phyloP scores from a whole-genome alignment of 2,329 filamentous ascomycete species.

The Claviceps pazoutovae region DNA sequence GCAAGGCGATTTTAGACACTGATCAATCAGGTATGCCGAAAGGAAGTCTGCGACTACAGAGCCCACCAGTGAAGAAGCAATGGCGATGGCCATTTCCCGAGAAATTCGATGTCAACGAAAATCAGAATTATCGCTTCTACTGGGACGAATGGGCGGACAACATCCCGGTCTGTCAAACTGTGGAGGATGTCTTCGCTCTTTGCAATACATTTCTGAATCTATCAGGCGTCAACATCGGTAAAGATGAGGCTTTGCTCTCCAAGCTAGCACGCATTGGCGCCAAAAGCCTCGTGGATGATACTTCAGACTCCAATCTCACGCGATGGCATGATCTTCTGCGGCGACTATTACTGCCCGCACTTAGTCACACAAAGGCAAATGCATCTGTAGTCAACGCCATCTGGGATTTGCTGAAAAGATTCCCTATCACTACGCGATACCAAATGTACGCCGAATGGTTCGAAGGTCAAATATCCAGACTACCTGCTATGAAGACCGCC shows the following conservation, averaged over 20 bases:
- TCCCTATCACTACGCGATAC: conserved; percentile 64
- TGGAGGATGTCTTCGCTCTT: conserved; percentile 81
- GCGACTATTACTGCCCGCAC: conserved; percentile 70
- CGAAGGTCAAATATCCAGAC: conserved; percentile 59
- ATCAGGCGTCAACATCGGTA: conserved; percentile 79
- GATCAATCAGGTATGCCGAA: conserved; percentile 58
- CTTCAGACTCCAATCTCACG: conserved; percentile 52
- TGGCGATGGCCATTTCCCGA: conserved; percentile 79
- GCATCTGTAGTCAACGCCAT: conserved; percentile 74
- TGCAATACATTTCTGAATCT: conserved; percentile 74
- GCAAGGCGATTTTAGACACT: conserved; percentile 30
- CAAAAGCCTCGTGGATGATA: conserved; percentile 57
- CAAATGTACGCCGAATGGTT: conserved; percentile 92
- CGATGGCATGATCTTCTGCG: conserved; percentile 80
- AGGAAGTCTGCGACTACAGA: conserved; percentile 49
- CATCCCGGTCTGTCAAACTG: conserved; percentile 74
- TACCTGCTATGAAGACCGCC: conserved; percentile 63
- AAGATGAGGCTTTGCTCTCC: conserved; percentile 61
- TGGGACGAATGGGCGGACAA: conserved; percentile 97
- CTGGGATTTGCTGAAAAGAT: conserved; percentile 69
- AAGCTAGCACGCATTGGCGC: conserved; percentile 79
- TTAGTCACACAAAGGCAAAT: conserved; percentile 78
- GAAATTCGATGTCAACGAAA: conserved; percentile 59
- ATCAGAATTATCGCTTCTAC: conserved; percentile 79
- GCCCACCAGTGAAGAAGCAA: conserved; percentile 48